phyloP scores from a whole-genome alignment of 2,329 filamentous ascomycete genomes.

The Pseudocercospora fuligena region DNA sequence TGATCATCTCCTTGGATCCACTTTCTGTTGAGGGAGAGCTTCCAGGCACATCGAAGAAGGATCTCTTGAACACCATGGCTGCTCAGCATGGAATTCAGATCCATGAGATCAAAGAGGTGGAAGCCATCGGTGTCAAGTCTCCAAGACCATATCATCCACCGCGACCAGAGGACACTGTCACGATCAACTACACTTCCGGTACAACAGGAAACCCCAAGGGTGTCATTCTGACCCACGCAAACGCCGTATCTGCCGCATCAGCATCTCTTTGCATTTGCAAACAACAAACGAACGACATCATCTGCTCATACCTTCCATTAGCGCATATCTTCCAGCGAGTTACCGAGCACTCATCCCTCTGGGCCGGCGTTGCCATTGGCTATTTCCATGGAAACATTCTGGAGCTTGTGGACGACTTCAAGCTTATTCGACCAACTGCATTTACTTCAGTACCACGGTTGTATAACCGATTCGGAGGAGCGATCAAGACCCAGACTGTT shows the following conservation, averaged over 20 bases:
- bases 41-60: slow-evolving; percentile 76
- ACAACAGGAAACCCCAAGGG: slow-evolving; percentile 84
- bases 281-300: slow-evolving; percentile 64
- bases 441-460: slow-evolving; percentile 90
- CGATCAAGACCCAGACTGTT: slow-evolving; percentile 78
- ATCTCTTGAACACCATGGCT: slow-evolving; percentile 76
- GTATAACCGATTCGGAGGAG: slow-evolving; percentile 86
- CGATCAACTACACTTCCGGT: slow-evolving; percentile 89
- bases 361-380: slow-evolving; percentile 75
- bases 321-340: slow-evolving; percentile 94
- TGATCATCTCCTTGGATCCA: slow-evolving; percentile 85
- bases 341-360: slow-evolving; percentile 75
- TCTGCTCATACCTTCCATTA: slow-evolving; percentile 86
- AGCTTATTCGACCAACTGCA: slow-evolving; percentile 78
- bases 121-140: slow-evolving; percentile 74
- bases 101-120: slow-evolving; percentile 78
- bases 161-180: slow-evolving; percentile 74
- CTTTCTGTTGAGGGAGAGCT: slow-evolving; percentile 75
- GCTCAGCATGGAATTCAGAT: slow-evolving; percentile 75
- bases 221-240: slow-evolving; percentile 79
- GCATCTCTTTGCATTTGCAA: slow-evolving; percentile 60
- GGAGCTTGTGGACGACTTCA: slow-evolving; percentile 87
- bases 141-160: slow-evolving; percentile 75
- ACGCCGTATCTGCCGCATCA: slow-evolving; percentile 75
- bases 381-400: slow-evolving; percentile 94